phyloP scores from a whole-genome alignment of 129 eudicot species.

The Escallonia herrerae region DNA sequence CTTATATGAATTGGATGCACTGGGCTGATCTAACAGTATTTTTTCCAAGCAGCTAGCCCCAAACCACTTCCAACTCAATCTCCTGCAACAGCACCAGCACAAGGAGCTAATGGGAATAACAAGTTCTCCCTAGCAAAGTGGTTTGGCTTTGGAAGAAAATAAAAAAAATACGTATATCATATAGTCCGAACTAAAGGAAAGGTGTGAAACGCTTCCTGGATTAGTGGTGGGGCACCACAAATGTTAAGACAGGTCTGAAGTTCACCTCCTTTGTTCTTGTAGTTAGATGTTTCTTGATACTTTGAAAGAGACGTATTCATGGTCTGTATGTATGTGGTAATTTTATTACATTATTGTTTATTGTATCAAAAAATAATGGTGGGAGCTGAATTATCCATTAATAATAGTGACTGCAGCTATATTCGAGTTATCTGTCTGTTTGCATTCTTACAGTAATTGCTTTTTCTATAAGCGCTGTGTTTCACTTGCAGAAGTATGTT shows the following conservation, averaged over 20 bases:
- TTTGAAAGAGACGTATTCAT: constrained; percentile 7
- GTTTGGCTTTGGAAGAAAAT: constrained; percentile 74
- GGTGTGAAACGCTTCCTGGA: not conserved
- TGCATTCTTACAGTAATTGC: not conserved
- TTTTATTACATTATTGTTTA: constrained; percentile 19
- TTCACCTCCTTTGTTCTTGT: constrained; percentile 4
- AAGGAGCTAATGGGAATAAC: constrained; percentile 52
- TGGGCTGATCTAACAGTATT: constrained; percentile 9
- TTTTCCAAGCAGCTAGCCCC: constrained; percentile 38
- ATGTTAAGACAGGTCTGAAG: constrained; percentile 2
- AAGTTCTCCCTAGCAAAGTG: constrained; percentile 58
- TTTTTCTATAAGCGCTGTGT: constrained; percentile 1
- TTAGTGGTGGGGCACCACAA: not conserved
- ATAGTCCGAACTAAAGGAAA: not conserved
- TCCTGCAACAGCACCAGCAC: constrained; percentile 31
- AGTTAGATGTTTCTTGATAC: constrained; percentile 1
- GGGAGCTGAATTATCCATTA: constrained; percentile 1
- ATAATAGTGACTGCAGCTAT: not conserved
- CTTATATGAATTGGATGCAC: not conserved
- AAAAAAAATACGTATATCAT: constrained; percentile 4
- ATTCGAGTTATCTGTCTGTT: not conserved
- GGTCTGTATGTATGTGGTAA: not conserved
- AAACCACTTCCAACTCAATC: constrained; percentile 42
- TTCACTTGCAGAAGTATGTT: not conserved
- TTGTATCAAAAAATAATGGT: constrained; percentile 14